phyloP scores from a whole-genome alignment of 352 stramenopile genomes.

The Globisporangium echinulatum region DNA sequence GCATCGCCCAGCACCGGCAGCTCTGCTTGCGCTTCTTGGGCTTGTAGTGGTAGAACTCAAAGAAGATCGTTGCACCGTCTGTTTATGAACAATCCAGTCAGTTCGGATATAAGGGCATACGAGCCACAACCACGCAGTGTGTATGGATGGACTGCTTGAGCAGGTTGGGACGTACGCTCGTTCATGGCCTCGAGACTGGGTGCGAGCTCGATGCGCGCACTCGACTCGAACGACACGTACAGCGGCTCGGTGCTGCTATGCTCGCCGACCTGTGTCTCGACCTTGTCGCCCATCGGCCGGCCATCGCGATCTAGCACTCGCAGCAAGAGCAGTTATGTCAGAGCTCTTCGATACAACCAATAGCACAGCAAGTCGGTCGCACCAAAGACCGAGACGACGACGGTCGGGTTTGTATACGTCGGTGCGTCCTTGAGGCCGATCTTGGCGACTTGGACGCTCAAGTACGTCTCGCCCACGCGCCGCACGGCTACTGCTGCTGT shows the following conservation, averaged over 20 bases:
- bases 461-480: constrained; percentile 29
- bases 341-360: not conserved
- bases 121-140: no score
- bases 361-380: not conserved
- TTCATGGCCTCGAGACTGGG: constrained; percentile 46
- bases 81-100: not conserved
- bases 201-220: constrained; percentile 26
- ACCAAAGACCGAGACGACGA: constrained; percentile 60
- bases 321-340: not conserved
- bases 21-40: constrained; percentile 73
- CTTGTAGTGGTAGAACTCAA: constrained; percentile 77
- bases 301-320: constrained; percentile 29
- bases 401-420: constrained; percentile 52
- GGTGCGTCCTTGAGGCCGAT: constrained; percentile 66
- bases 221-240: constrained; percentile 41
- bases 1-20: constrained; percentile 61
- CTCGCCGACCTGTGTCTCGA: constrained; percentile 38
- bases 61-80: constrained; percentile 56
- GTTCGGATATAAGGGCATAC: not conserved
- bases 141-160: no score
- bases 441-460: constrained; percentile 43
- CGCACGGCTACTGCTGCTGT: constrained; percentile 1
- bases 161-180: constrained; percentile 21
- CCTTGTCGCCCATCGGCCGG: constrained; percentile 43
- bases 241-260: constrained; percentile 25